phyloP scores from a whole-genome alignment of 2,329 filamentous ascomycete genomes.

The Colletotrichum sublineola region DNA sequence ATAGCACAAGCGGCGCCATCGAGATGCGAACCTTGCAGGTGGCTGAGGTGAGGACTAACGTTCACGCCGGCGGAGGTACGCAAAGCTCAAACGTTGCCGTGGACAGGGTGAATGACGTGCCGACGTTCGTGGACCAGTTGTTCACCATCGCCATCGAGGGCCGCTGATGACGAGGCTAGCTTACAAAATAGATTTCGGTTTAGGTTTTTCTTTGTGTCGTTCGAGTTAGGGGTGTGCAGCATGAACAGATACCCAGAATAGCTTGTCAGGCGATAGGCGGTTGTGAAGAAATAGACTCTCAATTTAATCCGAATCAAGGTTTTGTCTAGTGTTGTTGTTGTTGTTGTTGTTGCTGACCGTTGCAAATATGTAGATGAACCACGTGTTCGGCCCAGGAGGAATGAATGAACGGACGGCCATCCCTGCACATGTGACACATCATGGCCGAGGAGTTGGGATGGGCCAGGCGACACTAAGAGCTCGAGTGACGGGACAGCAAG shows the following conservation, averaged over 20 bases:
- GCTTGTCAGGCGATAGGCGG: not conserved
- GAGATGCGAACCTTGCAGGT: conserved; percentile 47
- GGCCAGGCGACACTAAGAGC: conserved; percentile 78
- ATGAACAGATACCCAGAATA: conserved; percentile 22
- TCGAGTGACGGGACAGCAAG: conserved; percentile 84
- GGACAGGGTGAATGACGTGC: conserved; percentile 51
- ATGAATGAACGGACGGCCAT: too few species aligned
- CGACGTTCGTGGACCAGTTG: conserved; percentile 62
- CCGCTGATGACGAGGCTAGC: not conserved
- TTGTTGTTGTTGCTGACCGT: not conserved
- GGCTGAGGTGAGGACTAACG: conserved; percentile 39
- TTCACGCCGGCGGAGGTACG: conserved; percentile 45
- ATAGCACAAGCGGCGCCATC: conserved; percentile 39
- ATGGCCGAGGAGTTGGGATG: conserved; percentile 89
- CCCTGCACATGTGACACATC: conserved; percentile 62
- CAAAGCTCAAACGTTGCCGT: conserved; percentile 52
- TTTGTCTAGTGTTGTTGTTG: not conserved
- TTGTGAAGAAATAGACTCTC: not conserved
- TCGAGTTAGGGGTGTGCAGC: not conserved
- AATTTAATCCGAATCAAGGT: not conserved
- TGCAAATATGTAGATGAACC: not conserved
- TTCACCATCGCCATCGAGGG: conserved; percentile 49
- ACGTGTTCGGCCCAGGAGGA: not conserved
- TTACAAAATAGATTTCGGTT: not conserved
- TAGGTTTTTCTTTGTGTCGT: conserved; percentile 2